Percentiles rank a stretch among this genome's conserved stretches.
phyloP scores from a whole-genome alignment of 108 stramenopile species.

The Poteriospumella lacustris region DNA sequence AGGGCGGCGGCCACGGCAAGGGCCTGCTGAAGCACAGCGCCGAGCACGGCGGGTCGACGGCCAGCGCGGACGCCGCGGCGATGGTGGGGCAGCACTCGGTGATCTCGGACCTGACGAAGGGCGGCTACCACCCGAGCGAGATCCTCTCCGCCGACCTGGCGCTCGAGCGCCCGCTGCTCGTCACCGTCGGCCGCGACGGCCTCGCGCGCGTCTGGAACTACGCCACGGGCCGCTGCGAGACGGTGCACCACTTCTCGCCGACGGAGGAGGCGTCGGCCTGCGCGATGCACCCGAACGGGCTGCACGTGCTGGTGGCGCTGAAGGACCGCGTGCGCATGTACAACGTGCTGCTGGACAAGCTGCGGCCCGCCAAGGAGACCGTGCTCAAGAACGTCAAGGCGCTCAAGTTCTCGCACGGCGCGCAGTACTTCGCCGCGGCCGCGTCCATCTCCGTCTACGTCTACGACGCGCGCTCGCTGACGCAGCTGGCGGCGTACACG shows the following conservation, averaged over 20 bases:
- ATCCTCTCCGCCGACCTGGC: slow-evolving; percentile 1
- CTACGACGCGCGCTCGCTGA: slow-evolving; percentile 21
- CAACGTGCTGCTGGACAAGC: slow-evolving; percentile 43
- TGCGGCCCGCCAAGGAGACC: slow-evolving; percentile 33
- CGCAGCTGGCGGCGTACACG: slow-evolving; percentile 34
- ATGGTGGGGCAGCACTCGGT: not conserved
- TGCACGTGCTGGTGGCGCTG: slow-evolving; percentile 45
- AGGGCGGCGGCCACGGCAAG: not conserved
- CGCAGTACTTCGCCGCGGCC: slow-evolving; percentile 41
- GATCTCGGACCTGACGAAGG: not conserved
- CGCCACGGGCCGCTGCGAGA: slow-evolving; percentile 31
- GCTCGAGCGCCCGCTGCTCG: slow-evolving; percentile 43
- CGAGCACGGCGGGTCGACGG: not conserved
- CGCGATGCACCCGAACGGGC: slow-evolving; percentile 41
- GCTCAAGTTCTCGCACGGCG: slow-evolving; percentile 36
- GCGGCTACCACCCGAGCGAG: not conserved
- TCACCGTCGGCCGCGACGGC: slow-evolving; percentile 48
- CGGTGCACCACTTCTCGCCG: slow-evolving; percentile 37
- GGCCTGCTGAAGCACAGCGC: not conserved
- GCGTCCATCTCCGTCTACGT: slow-evolving; percentile 36
- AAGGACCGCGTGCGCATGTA: slow-evolving; percentile 45
- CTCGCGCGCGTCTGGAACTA: slow-evolving; percentile 56
- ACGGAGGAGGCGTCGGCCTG: slow-evolving; percentile 39
- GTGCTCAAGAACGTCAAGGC: slow-evolving; percentile 40
- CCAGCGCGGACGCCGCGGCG: not conserved